These are phyloP conservation scores for Cryptococcus hybrid DNA, from an alignment of 1,284 basidiomycete species.

Conservation along the genomic window DNA sequence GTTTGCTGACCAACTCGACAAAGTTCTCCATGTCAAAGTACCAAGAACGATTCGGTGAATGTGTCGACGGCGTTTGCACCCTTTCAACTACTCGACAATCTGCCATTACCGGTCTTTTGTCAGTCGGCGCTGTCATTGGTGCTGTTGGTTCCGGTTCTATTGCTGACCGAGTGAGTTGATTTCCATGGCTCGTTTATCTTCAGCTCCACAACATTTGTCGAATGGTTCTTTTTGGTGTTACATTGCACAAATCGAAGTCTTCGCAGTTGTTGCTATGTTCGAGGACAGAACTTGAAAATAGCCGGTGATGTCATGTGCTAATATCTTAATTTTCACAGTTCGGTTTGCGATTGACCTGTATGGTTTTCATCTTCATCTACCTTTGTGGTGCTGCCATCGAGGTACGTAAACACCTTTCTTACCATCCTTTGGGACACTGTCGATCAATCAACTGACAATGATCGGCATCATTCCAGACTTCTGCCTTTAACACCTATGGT, in stretches of 20 bases:
- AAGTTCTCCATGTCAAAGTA: slow-evolving; percentile 32
- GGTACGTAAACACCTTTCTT: slow-evolving; percentile 18
- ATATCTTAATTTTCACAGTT: slow-evolving; percentile 18
- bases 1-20: neutral
- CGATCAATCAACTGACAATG: neutral
- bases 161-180: slow-evolving; percentile 28
- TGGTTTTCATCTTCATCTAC: slow-evolving; percentile 47
- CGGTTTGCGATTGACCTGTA: slow-evolving; percentile 43
- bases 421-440: neutral
- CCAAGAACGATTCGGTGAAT: slow-evolving; percentile 27
- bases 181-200: neutral
- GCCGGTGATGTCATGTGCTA: neutral
- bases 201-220: neutral
- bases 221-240: no score
- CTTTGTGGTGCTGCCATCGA: slow-evolving; percentile 51
- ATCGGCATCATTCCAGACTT: slow-evolving; percentile 17
- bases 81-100: slow-evolving; percentile 35
- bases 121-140: slow-evolving; percentile 46
- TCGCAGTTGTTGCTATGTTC: no score
- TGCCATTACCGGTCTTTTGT: slow-evolving; percentile 47
- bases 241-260: no score
- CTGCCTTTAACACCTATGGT: slow-evolving; percentile 33
- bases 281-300: no score
- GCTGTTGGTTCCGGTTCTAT: slow-evolving; percentile 43
- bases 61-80: slow-evolving; percentile 21